Evolutionary conservation across 2,329 filamentous ascomycete genomes (phyloP).

Genomic region (Exophiala phaeomuriformis): DNA sequence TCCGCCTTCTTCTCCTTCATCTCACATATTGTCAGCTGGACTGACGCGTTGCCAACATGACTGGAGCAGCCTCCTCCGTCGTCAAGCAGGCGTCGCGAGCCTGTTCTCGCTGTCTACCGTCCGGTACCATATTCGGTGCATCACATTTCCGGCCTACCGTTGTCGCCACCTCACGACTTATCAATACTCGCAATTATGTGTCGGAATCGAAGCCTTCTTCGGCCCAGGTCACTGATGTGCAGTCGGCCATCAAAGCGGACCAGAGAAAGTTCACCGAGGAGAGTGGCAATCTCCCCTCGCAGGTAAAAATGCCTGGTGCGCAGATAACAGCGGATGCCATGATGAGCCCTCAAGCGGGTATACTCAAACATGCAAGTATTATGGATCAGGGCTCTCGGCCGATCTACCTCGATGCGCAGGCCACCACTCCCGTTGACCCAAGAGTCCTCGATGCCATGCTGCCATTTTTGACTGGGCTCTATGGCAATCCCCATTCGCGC

Average conservation of each 20-base stretch:
- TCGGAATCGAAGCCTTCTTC: slow-evolving; percentile 71
- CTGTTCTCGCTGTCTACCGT: slow-evolving; percentile 46
- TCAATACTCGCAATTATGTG: slow-evolving; percentile 61
- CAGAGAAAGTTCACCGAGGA: slow-evolving; percentile 66
- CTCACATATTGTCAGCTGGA: slow-evolving; percentile 14
- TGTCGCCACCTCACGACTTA: slow-evolving; percentile 37
- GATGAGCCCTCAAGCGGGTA: slow-evolving; percentile 72
- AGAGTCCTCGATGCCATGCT: slow-evolving; percentile 95
- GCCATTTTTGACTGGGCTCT: slow-evolving; percentile 84
- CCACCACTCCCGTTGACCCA: slow-evolving; percentile 90
- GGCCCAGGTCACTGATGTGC: slow-evolving; percentile 67
- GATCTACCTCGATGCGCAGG: slow-evolving; percentile 98
- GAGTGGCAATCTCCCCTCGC: slow-evolving; percentile 47
- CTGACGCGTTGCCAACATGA: slow-evolving; percentile 43
- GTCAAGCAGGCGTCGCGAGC: slow-evolving; percentile 66
- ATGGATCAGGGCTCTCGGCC: slow-evolving; percentile 89
- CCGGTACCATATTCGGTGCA: slow-evolving; percentile 35
- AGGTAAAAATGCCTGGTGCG: slow-evolving; percentile 55
- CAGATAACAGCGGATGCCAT: slow-evolving; percentile 56
- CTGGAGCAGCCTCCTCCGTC: slow-evolving; percentile 58
- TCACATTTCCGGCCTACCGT: slow-evolving; percentile 30
- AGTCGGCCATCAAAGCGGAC: slow-evolving; percentile 78
- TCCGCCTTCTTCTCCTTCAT: not conserved
- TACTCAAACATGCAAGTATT: slow-evolving; percentile 83
- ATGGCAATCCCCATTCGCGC: slow-evolving; percentile 93